Percentiles rank a stretch among this genome's conserved stretches.
These are phyloP conservation scores for Sugiyamaella castrensis DNA, from an alignment of 1,139 yeast species.

Conservation along the genomic window DNA sequence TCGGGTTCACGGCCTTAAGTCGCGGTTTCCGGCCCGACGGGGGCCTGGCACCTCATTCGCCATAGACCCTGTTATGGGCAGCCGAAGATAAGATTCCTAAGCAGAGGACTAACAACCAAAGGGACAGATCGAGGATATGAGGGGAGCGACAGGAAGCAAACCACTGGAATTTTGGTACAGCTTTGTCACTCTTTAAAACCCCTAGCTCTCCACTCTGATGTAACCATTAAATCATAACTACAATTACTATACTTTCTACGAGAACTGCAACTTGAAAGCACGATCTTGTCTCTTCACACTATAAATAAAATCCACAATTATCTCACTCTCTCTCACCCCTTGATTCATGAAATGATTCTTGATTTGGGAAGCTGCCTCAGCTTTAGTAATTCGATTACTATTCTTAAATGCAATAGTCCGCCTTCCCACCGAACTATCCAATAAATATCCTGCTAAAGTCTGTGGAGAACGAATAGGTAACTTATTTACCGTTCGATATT, in stretches of 20 bases:
- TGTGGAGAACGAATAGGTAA: constrained; percentile 49
- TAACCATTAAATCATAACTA: not conserved
- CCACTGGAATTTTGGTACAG: too few species aligned
- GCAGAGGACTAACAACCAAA: too few species aligned
- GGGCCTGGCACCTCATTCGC: too few species aligned
- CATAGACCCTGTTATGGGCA: too few species aligned
- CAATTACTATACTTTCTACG: not conserved
- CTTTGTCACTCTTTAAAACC: too few species aligned
- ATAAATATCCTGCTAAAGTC: constrained; percentile 57
- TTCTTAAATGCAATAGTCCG: constrained; percentile 51
- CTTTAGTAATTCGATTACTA: constrained; percentile 48
- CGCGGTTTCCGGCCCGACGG: too few species aligned
- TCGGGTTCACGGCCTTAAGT: too few species aligned
- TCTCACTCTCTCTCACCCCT: constrained; percentile 71
- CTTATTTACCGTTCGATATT: constrained; percentile 53
- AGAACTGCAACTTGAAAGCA: constrained; percentile 39
- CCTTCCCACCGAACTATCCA: constrained; percentile 63
- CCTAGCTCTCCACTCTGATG: too few species aligned
- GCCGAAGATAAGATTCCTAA: too few species aligned
- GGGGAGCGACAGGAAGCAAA: too few species aligned
- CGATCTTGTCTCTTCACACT: constrained; percentile 60
- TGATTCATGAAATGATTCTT: constrained; percentile 62
- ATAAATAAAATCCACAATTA: constrained; percentile 73
- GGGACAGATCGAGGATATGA: too few species aligned
- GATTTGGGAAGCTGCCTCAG: constrained; percentile 53